Evolutionary conservation across 768 basidiomycete species (phyloP).

Genomic region (Tulasnella sp.): DNA sequence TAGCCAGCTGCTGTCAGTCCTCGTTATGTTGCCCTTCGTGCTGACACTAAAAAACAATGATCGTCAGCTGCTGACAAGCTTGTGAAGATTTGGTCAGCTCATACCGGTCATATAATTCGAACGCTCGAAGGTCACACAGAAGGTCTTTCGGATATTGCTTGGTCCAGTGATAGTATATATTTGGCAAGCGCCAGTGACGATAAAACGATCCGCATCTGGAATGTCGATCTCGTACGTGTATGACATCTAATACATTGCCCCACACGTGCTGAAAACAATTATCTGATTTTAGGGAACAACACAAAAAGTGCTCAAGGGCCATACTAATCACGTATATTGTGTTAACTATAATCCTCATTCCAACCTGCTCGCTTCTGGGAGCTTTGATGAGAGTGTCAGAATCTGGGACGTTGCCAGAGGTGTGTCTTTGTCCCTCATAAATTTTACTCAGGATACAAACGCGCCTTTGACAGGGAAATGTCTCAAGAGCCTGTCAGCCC

Average conservation of each 20-base stretch:
- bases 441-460: background rate
- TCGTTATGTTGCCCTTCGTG: background rate
- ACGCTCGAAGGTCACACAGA: conserved; percentile 62
- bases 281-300: conserved; percentile 35
- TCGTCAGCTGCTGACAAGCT: conserved; percentile 65
- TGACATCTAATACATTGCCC: conserved; percentile 7
- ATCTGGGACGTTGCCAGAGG: conserved; percentile 95
- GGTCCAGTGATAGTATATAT: conserved; percentile 70
- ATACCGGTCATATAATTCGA: conserved; percentile 55
- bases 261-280: background rate
- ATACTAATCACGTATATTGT: conserved; percentile 91
- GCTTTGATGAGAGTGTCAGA: conserved; percentile 89
- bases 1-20: conserved; percentile 73
- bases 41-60: background rate
- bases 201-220: conserved; percentile 78
- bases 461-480: conserved; percentile 54
- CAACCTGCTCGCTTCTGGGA: conserved; percentile 83
- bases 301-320: conserved; percentile 60
- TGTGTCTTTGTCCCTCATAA: conserved; percentile 23
- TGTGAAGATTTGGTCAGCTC: conserved; percentile 68
- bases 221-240: conserved; percentile 44
- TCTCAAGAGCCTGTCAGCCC: conserved; percentile 83
- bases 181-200: conserved; percentile 92
- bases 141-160: conserved; percentile 84
- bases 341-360: conserved; percentile 84